Evolutionary conservation across 1,284 basidiomycete species (phyloP), one percentile per base, ranked within the genome.

Genomic region (Cutaneotrichosporon sp.): DNA sequence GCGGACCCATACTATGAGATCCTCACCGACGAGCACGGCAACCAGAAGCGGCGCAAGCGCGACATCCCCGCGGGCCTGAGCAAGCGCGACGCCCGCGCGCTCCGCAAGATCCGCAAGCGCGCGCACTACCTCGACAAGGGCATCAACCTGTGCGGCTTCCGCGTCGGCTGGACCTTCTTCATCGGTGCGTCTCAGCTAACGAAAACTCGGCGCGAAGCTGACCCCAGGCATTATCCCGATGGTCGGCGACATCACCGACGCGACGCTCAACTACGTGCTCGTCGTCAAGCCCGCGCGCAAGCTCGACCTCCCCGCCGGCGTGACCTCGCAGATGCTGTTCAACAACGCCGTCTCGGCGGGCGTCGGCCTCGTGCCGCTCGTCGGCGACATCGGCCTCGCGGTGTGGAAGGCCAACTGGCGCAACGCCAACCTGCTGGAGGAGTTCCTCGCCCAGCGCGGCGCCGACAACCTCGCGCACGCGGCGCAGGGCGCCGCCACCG

Each of bases 71-170:
- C 87, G 9, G 93, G 92, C 0, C 84, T 97, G 4, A 90, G 91
- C 0, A 78, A 83, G 33, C 84, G 88, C 33, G 92, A 97, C 65
- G 84, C 84, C n/a, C 87, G 86, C 67, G 87, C 92, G 55, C 82
- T 94, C 56, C 84, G 84, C 68, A 85, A 87, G 20, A 86, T 95
- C 49, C 86, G 91, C 74, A 82, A 83, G 56, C 66, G 94, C 9
- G 94, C 95, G 0, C 92, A 94, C 74, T 87, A 89, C 73, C 88
- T 98, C 59, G 95, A 98, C 83, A 95, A 93, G 79, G 89, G 91
- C 8, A 91, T 97, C 82, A 83, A 77, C 52, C 58, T 97, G 11
- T 91, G 88, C 69, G 92, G 94, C 3, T 79, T 97, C 63, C 86
- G 87, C 10, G 93, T 97, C 65, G 94, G 95, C 5, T 95, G 89